Evolutionary conservation across 2,329 filamentous ascomycete species (phyloP).

Genomic region (Sporothrix phasma): DNA sequence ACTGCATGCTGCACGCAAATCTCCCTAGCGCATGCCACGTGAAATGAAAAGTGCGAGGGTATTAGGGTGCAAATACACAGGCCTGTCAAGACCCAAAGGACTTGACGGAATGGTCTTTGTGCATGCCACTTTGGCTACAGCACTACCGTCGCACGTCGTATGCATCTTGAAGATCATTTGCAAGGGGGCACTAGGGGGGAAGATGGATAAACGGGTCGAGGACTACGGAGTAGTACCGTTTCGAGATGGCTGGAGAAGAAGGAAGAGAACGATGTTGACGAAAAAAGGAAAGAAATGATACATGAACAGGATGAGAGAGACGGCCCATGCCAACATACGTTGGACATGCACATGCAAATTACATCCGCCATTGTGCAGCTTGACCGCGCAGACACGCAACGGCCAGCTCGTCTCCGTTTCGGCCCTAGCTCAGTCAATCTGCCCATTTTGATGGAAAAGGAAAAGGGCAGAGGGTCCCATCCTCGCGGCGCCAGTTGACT

Average conservation of each 20-base stretch:
- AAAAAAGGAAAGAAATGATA: background rate
- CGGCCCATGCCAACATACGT: background rate
- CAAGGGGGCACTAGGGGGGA: background rate
- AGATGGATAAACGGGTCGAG: background rate
- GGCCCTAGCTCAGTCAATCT: background rate
- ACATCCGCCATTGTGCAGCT: too few relatives aligned
- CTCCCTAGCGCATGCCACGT: conserved; percentile 6
- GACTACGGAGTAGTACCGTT: background rate
- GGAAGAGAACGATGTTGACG: background rate
- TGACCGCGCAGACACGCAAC: background rate
- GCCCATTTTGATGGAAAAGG: conserved; percentile 1
- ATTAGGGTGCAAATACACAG: background rate
- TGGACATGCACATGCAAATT: background rate
- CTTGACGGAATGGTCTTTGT: background rate
- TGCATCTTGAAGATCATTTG: background rate
- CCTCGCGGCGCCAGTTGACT: background rate
- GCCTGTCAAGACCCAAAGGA: background rate
- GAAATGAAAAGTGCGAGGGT: background rate
- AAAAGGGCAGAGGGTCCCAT: background rate
- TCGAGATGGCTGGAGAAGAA: background rate
- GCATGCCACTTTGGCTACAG: background rate
- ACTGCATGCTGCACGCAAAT: background rate
- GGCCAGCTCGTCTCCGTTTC: conserved; percentile 1
- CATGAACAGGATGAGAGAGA: too few relatives aligned
- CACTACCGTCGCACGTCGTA: background rate